Evolutionary conservation across 169 alveolate species (phyloP), one percentile per base, ranked within the genome.

Genomic region (Amoebophrya sp.): DNA sequence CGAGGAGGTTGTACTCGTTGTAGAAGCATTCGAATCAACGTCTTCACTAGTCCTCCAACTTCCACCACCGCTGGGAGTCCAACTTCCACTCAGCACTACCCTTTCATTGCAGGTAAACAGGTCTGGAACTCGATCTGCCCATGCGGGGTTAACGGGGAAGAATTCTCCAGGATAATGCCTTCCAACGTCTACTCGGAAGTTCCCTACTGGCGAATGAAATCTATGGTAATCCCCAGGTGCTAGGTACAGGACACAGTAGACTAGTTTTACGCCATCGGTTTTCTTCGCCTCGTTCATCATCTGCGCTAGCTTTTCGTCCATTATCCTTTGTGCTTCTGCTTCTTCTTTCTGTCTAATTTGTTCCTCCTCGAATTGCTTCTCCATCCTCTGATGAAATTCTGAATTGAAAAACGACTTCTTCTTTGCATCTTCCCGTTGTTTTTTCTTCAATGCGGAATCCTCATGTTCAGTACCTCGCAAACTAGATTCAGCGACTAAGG

Each of bases 171-270:
- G 94, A 78, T 97, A 92, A 91, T 97, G 99, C 89, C 97, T 94
- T 90, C 97, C 94, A 55, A 89, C 94, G 54, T 94, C 76, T 26
- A 96, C 94, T 41, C 93, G 65, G 89, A 95, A 94, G 83, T 65
- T 65, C 54, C 96, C 92, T 36, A 96, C 91, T 33, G 99, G 98
- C 3, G 97, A 94, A 93, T 97, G 98, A 94, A 95, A 97, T 90
- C 98, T 94, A 92, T 97, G 99, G 93, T 96, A 97, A 93, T 97
- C 97, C 39, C 96, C 95, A 34, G 99, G 99, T 53, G 97, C 95
- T 55, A 97, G 95, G 93, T 97, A 97, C 78, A 97, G 41, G 41
- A 93, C 94, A 77, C 92, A 89, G 94, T 91, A 93, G 92, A 41
- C 92, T 41, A 93, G 92, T 65, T 65, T 65, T 6, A 65, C 12